phyloP scores from a whole-genome alignment of 495 filamentous ascomycete genomes.

The Rusavskia elegans region DNA sequence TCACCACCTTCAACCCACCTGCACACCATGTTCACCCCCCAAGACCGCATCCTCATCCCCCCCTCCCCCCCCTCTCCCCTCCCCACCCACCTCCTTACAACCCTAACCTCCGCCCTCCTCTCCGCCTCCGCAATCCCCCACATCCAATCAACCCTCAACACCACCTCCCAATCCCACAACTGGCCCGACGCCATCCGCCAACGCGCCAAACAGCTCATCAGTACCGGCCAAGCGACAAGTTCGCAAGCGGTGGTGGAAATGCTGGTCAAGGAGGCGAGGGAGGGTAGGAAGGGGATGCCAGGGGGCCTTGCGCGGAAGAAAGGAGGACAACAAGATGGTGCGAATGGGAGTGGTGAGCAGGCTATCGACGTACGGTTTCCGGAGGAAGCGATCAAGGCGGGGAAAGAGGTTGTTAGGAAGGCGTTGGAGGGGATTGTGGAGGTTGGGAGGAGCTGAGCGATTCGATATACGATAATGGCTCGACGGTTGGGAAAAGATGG shows the following conservation, averaged over 20 bases:
- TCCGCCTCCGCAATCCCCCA: constrained; percentile 1
- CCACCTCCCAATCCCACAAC: not conserved
- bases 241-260: not conserved
- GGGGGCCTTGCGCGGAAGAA: not conserved
- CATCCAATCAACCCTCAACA: not conserved
- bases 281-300: not conserved
- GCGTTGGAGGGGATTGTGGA: not conserved
- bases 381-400: not conserved
- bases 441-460: not conserved
- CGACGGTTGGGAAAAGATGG: too few species aligned
- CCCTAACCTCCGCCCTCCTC: not conserved
- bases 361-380: not conserved
- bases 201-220: not conserved
- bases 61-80: not conserved
- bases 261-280: not conserved
- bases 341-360: not conserved
- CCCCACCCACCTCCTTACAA: constrained; percentile 10
- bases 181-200: not conserved
- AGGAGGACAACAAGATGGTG: too few species aligned
- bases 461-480: too few species aligned
- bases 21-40: not conserved
- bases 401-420: not conserved
- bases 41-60: not conserved
- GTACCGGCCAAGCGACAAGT: not conserved
- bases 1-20: too few species aligned